Base-by-base conservation (phyloP, 192 early-diverging fungal genomes). In the Jimgerdemannia flammicorona region DNA sequence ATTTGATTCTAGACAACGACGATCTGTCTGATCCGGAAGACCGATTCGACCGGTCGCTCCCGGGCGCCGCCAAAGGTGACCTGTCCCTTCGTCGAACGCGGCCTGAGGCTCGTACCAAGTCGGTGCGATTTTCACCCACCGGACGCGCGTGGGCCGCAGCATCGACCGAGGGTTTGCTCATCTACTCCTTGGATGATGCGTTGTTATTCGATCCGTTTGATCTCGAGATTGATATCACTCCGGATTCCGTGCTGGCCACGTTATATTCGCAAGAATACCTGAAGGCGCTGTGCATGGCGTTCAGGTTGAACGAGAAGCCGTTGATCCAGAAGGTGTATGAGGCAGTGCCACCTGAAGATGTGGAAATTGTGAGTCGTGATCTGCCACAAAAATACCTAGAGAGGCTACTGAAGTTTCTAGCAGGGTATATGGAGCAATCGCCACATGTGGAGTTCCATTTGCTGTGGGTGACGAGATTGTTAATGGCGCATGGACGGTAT, bases 191-290 rank as follows among this genome's bases (percentile, higher is more conserved):
- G 44, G 98, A 99, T 78, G 95, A 99, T 66, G 87, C 88, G 3
- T 84, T 98, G 29, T 74, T 93, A 70, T 99, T 99, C 80, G 98
- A 99, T 82, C 98, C 98, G 29, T 99, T 97, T 81, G 97, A 99
- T 84, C 90, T 99, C 3, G 97, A 99, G 77, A 90, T 97, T 43
- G 94, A 98, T 78, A 95, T 99, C 43, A 99, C 97, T 2, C 97
- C 98, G 1, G 92, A 91, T 29, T 86, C 93, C 0, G 92, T 97
- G 40, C 72, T 90, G 41, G 92, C 89, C 69, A 90, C 92, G n/a
- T 79, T 97, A 41, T 86, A 87, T 39, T 86, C 87, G 64, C 81
- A 89, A 76, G 95, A 99, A 64, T 96, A 96, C 81, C 82, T 97
- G 69, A 90, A 91, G 43, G 92, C 97, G 4, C 81, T 99, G 43